Conservation (phyloP, 345 rosid genomes). For the Acer saccharum region DNA sequence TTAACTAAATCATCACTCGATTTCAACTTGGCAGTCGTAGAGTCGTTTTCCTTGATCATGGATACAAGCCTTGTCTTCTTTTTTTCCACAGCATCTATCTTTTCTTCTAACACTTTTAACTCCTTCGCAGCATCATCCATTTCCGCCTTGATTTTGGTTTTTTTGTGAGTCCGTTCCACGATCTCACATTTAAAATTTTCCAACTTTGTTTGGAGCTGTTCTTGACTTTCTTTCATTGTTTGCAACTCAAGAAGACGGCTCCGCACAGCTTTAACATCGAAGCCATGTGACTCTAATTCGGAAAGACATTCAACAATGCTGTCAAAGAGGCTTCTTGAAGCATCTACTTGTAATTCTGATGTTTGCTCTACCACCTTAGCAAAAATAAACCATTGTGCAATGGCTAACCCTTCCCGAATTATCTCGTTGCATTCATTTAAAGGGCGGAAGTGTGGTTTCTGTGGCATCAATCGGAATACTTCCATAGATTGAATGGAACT, state of each 20-base stretch:
- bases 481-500: constrained; percentile 31
- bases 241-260: constrained; percentile 21
- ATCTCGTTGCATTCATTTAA: constrained; percentile 20
- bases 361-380: constrained; percentile 25
- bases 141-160: constrained; percentile 14
- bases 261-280: constrained; percentile 23
- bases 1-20: neutral
- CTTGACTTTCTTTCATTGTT: constrained; percentile 28
- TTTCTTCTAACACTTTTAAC: constrained; percentile 20
- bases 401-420: constrained; percentile 41
- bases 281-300: constrained; percentile 33
- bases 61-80: constrained; percentile 5
- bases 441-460: constrained; percentile 42
- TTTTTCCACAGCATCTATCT: neutral
- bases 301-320: constrained; percentile 24
- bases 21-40: constrained; percentile 9
- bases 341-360: constrained; percentile 24
- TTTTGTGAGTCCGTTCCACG: constrained; percentile 4
- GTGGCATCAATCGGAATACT: constrained; percentile 33
- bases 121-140: constrained; percentile 8
- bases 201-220: constrained; percentile 18
- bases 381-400: constrained; percentile 37
- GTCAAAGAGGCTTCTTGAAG: constrained; percentile 14
- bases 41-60: constrained; percentile 13
- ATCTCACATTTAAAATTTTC: constrained; percentile 14